A percentile compares a stretch with the other conserved stretches of the same genome.
Conservation (phyloP, 2,329 filamentous ascomycete genomes). For the Leptographium flavum region DNA sequence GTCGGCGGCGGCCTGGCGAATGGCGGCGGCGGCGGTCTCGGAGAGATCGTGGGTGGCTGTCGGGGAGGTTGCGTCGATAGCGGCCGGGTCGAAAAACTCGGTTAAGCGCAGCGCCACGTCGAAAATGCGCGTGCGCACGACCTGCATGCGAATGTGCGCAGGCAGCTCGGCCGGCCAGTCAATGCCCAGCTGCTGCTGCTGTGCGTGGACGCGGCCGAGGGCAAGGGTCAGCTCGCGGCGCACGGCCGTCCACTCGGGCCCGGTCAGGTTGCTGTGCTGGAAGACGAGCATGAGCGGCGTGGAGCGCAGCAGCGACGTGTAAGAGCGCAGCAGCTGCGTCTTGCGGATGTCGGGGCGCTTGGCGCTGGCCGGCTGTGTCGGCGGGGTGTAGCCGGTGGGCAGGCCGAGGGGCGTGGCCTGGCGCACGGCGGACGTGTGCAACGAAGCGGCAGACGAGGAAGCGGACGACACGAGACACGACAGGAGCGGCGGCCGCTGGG, state of each 20-base stretch:
- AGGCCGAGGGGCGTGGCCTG: slow-evolving; percentile 16
- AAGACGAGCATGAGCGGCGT: slow-evolving; percentile 78
- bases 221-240: slow-evolving; percentile 49
- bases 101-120: slow-evolving; percentile 70
- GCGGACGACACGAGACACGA: not conserved
- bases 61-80: slow-evolving; percentile 23
- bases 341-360: slow-evolving; percentile 79
- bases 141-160: slow-evolving; percentile 59
- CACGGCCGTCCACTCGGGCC: slow-evolving; percentile 60
- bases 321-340: slow-evolving; percentile 72
- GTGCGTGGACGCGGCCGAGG: slow-evolving; percentile 24
- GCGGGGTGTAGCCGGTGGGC: slow-evolving; percentile 38
- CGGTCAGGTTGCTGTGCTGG: slow-evolving; percentile 53
- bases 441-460: not conserved
- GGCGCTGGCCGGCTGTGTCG: slow-evolving; percentile 74
- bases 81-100: slow-evolving; percentile 58
- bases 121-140: slow-evolving; percentile 82
- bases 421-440: slow-evolving; percentile 3
- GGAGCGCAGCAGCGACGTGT: slow-evolving; percentile 76
- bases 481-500: not conserved
- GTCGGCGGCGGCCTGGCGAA: slow-evolving; percentile 15
- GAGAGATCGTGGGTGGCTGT: slow-evolving; percentile 44
- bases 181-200: slow-evolving; percentile 5
- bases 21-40: slow-evolving; percentile 29
- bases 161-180: slow-evolving; percentile 30